Evolutionary conservation across 2,329 filamentous ascomycete genomes (phyloP).

Genomic region (Alternaria infectoria): DNA sequence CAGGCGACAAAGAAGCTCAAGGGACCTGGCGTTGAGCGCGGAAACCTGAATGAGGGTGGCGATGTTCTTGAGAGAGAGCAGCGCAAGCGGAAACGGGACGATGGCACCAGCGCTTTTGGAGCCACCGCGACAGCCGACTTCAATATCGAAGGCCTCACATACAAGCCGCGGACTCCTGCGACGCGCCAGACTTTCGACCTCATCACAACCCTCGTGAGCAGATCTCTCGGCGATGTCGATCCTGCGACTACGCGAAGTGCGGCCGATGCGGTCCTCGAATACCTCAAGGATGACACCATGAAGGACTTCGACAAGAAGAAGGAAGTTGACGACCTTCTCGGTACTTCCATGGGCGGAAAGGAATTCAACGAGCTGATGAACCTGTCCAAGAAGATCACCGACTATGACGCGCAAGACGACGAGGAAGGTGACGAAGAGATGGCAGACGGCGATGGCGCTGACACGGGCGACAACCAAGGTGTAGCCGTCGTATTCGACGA

Average conservation of each 20-base stretch:
- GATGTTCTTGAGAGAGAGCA: slow-evolving; percentile 85
- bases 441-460: slow-evolving; percentile 67
- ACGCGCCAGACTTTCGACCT: slow-evolving; percentile 94
- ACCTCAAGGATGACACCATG: slow-evolving; percentile 90
- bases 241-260: slow-evolving; percentile 92
- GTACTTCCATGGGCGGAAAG: slow-evolving; percentile 80
- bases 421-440: slow-evolving; percentile 75
- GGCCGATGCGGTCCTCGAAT: slow-evolving; percentile 88
- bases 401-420: slow-evolving; percentile 96
- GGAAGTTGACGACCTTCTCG: slow-evolving; percentile 91
- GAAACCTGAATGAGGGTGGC: slow-evolving; percentile 77
- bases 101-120: slow-evolving; percentile 68
- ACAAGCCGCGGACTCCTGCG: slow-evolving; percentile 87
- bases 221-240: slow-evolving; percentile 88
- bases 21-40: slow-evolving; percentile 74
- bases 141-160: slow-evolving; percentile 87
- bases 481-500: slow-evolving; percentile 98
- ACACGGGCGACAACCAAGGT: slow-evolving; percentile 87
- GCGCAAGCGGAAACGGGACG: slow-evolving; percentile 80
- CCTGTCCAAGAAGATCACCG: slow-evolving; percentile 97
- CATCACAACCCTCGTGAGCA: slow-evolving; percentile 88
- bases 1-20: slow-evolving; percentile 74
- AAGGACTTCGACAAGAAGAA: slow-evolving; percentile 99
- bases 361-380: slow-evolving; percentile 98
- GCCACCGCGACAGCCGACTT: slow-evolving; percentile 79